phyloP scores from a whole-genome alignment of 345 rosid genomes.

The Camelina laxa region DNA sequence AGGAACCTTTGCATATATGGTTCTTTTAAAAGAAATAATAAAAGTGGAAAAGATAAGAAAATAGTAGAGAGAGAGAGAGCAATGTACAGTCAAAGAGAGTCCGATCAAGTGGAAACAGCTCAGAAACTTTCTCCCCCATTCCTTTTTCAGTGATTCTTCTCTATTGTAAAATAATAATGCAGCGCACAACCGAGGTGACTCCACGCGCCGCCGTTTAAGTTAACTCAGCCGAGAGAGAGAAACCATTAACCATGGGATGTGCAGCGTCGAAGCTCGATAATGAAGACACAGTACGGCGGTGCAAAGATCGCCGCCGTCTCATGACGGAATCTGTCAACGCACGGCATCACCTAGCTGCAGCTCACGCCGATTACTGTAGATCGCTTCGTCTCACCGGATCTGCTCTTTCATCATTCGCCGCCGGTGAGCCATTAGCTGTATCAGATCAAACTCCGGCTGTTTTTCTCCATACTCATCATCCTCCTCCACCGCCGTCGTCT shows the following conservation, averaged over 20 bases:
- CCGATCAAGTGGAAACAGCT: constrained; percentile 42
- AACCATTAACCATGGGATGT: constrained; percentile 66
- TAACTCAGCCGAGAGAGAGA: neutral
- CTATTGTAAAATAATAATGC: neutral
- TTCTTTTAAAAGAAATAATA: too few species aligned
- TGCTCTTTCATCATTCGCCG: constrained; percentile 81
- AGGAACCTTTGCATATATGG: neutral
- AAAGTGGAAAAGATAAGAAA: too few species aligned
- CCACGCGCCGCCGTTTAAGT: constrained; percentile 22
- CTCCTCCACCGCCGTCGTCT: constrained; percentile 31
- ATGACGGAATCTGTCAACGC: constrained; percentile 87
- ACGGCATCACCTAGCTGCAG: constrained; percentile 84
- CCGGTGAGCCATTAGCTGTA: constrained; percentile 76
- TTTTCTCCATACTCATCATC: constrained; percentile 53
- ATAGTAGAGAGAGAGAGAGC: neutral
- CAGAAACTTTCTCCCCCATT: constrained; percentile 17
- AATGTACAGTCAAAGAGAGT: constrained; percentile 31
- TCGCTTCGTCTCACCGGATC: constrained; percentile 86
- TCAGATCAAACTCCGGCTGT: constrained; percentile 89
- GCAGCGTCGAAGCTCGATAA: constrained; percentile 91
- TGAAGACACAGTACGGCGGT: constrained; percentile 88
- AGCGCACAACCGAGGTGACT: neutral
- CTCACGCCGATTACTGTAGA: constrained; percentile 94
- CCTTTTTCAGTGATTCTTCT: neutral
- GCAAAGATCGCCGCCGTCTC: constrained; percentile 96